phyloP scores from a whole-genome alignment of 2,329 filamentous ascomycete genomes.

The Byssoonygena ceratinophila region DNA sequence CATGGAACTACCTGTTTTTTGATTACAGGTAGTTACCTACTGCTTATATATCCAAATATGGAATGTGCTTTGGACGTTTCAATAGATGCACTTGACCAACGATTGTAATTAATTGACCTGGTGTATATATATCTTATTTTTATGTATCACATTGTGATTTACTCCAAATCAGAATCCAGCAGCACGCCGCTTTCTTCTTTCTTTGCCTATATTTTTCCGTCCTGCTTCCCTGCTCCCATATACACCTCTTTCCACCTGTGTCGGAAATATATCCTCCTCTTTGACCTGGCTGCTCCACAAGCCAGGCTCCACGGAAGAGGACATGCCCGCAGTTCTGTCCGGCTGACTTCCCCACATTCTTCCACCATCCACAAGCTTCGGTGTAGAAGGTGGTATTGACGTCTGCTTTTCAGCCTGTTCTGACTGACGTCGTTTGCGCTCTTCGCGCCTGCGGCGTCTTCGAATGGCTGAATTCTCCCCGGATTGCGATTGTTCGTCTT shows the following conservation, averaged over 20 bases:
- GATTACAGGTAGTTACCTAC: neutral
- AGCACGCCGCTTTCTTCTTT: slow-evolving; percentile 32
- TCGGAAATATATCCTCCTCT: slow-evolving; percentile 30
- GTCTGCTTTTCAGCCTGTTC: slow-evolving; percentile 3
- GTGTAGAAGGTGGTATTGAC: neutral
- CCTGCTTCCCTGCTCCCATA: slow-evolving; percentile 30
- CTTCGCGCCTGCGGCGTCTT: slow-evolving; percentile 12
- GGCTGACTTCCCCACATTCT: slow-evolving; percentile 16
- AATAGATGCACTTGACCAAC: no score
- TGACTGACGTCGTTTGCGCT: neutral
- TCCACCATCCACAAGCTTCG: neutral
- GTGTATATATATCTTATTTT: neutral
- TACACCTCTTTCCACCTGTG: slow-evolving; percentile 31
- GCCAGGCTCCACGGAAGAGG: neutral
- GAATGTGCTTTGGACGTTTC: no score
- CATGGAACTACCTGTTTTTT: neutral
- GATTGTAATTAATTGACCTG: neutral
- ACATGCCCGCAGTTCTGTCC: neutral
- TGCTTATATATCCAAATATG: neutral
- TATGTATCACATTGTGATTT: no score
- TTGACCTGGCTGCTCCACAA: slow-evolving; percentile 29
- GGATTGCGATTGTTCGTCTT: slow-evolving; percentile 13
- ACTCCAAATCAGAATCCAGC: slow-evolving; percentile 34
- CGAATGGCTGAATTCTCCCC: neutral
- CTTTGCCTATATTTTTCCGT: slow-evolving; percentile 23